phyloP scores from a whole-genome alignment of 192 early-diverging fungal species.

The Powellomyces hirtus region DNA sequence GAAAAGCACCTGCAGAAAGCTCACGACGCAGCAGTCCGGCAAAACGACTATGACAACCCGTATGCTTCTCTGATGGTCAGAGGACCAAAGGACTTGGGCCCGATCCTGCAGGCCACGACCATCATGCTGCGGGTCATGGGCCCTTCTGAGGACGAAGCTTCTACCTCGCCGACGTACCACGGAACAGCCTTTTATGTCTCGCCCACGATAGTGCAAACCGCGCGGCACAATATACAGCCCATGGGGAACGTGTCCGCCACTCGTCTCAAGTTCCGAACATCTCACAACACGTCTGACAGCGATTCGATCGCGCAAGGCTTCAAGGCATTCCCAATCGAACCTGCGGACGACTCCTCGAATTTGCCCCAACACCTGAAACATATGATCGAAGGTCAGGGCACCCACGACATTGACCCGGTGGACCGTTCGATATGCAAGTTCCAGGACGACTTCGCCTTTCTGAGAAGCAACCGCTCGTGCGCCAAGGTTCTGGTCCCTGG shows the following conservation, averaged over 20 bases:
- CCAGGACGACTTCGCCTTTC: not conserved
- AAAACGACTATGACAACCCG: not conserved
- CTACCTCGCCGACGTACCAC: not conserved
- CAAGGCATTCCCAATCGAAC: not conserved
- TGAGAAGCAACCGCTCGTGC: not conserved
- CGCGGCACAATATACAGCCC: not conserved
- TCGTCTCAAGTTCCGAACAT: not conserved
- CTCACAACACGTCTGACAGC: not conserved
- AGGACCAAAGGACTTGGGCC: not conserved
- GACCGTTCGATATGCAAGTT: not conserved
- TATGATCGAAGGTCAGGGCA: not conserved
- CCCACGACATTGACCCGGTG: not conserved
- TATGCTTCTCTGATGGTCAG: not conserved
- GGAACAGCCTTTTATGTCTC: conserved; percentile 7
- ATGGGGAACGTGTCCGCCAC: not conserved
- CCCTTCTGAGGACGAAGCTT: not conserved
- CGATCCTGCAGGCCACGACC: not conserved
- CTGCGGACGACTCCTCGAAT: not conserved
- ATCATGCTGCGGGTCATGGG: not conserved
- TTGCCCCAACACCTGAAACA: not conserved
- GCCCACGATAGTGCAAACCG: not conserved
- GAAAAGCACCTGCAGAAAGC: not conserved
- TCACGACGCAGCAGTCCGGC: not conserved
- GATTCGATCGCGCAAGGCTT: not conserved
- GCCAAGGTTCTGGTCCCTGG: not conserved